A percentile compares a stretch with the other conserved stretches of the same genome.
Evolutionary conservation across 495 filamentous ascomycete genomes (phyloP).

Genomic region (Mytilinidion resinicola): DNA sequence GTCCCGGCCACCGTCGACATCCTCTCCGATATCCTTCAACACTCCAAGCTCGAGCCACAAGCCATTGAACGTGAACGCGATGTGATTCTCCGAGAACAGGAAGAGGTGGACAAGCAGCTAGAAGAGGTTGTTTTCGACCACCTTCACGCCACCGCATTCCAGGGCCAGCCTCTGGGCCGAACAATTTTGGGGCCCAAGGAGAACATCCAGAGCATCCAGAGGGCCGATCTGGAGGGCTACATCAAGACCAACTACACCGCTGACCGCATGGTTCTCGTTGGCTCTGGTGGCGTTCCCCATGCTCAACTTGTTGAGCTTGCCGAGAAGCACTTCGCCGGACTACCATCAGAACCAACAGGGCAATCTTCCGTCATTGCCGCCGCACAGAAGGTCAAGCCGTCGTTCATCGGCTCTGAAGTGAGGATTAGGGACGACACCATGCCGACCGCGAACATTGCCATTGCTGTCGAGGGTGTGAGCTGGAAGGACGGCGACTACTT

Average conservation of each 20-base stretch:
- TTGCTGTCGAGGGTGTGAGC: constrained; percentile 98
- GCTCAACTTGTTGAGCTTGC: constrained; percentile 88
- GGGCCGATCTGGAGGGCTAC: constrained; percentile 83
- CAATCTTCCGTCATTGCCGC: constrained; percentile 56
- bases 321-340: constrained; percentile 84
- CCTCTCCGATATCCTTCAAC: constrained; percentile 96
- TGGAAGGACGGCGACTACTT: constrained; percentile 99
- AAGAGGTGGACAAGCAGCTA: constrained; percentile 99
- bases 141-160: constrained; percentile 95
- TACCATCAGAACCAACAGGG: constrained; percentile 66
- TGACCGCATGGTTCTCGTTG: constrained; percentile 98
- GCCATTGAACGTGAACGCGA: constrained; percentile 97
- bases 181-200: constrained; percentile 96
- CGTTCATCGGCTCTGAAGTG: constrained; percentile 94
- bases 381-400: constrained; percentile 77
- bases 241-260: constrained; percentile 99
- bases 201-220: constrained; percentile 94
- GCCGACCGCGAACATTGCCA: constrained; percentile 92
- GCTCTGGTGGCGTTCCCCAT: constrained; percentile 90
- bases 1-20: constrained; percentile 94
- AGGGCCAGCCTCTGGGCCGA: constrained; percentile 89
- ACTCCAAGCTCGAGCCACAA: constrained; percentile 88
- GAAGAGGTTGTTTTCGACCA: constrained; percentile 99
- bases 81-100: constrained; percentile 96
- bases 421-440: constrained; percentile 93